phyloP scores from a whole-genome alignment of 2,329 filamentous ascomycete species.

The Fusarium lateritium region DNA sequence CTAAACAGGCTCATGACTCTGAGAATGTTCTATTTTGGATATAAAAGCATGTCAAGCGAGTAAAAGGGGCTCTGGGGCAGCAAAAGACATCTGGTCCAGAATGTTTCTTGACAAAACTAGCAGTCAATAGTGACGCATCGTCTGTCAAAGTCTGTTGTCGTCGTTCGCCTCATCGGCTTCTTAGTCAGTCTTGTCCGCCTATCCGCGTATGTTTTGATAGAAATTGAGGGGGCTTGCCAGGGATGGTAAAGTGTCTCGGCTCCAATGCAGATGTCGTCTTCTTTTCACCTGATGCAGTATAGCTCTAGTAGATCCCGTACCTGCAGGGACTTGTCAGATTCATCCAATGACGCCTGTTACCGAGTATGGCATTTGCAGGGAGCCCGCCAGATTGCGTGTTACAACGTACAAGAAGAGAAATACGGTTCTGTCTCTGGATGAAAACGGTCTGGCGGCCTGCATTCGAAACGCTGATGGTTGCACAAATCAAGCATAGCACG shows the following conservation, averaged over 20 bases:
- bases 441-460: conserved; percentile 21
- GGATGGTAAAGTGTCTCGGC: conserved; percentile 25
- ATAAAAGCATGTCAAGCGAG: conserved; percentile 8
- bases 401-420: conserved; percentile 28
- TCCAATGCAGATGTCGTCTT: conserved; percentile 39
- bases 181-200: background rate
- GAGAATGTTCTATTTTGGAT: conserved; percentile 35
- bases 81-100: conserved; percentile 17
- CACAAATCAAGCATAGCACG: conserved; percentile 20
- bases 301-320: conserved; percentile 32
- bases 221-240: conserved; percentile 31
- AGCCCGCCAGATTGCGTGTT: conserved; percentile 9
- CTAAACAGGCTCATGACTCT: conserved; percentile 43
- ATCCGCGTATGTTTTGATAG: conserved; percentile 1
- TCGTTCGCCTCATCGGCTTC: conserved; percentile 5
- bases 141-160: conserved; percentile 7
- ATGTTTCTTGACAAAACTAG: background rate
- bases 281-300: conserved; percentile 30
- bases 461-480: conserved; percentile 16
- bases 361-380: conserved; percentile 36
- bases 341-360: conserved; percentile 36
- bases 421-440: background rate
- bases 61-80: background rate
- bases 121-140: background rate
- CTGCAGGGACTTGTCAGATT: conserved; percentile 39